Evolutionary conservation across 164 flowering plant species (phyloP).

Genomic region (Brasenia schreberi): DNA sequence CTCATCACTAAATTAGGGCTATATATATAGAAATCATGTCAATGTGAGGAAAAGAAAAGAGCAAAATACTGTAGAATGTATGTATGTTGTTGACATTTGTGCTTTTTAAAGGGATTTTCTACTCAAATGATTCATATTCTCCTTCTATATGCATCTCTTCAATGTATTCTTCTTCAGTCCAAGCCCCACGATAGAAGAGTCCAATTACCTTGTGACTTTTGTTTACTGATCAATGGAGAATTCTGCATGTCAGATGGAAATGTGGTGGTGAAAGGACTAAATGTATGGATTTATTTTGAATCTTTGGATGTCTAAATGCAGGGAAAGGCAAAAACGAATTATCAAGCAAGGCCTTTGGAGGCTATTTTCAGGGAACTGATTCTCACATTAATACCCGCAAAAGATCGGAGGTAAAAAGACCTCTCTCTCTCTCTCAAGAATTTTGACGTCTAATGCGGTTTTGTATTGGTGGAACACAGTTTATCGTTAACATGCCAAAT

Average conservation of each 20-base stretch:
- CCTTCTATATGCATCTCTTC: too few species aligned
- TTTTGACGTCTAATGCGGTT: too few species aligned
- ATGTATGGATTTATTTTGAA: slow-evolving; percentile 6
- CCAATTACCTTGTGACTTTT: too few species aligned
- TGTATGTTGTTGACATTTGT: slow-evolving; percentile 10
- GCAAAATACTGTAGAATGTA: slow-evolving; percentile 7
- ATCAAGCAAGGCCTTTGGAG: slow-evolving; percentile 2
- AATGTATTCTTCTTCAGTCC: too few species aligned
- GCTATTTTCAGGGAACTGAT: not conserved
- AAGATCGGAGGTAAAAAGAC: not conserved
- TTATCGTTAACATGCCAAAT: slow-evolving; percentile 3
- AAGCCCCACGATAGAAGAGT: too few species aligned
- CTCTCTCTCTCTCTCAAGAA: too few species aligned
- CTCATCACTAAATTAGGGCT: not conserved
- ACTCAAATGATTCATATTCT: not conserved
- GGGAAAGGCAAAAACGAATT: slow-evolving; percentile 15
- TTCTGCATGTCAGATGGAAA: not conserved
- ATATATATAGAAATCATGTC: not conserved
- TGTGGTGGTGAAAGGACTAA: not conserved
- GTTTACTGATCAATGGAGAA: not conserved
- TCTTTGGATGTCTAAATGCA: slow-evolving; percentile 18
- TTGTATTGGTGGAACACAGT: not conserved
- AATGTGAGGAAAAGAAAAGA: not conserved
- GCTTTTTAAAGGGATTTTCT: not conserved
- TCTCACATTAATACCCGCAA: not conserved